These are phyloP conservation scores for Amanita molliuscula DNA, from an alignment of 768 basidiomycete species.

Conservation along the genomic window DNA sequence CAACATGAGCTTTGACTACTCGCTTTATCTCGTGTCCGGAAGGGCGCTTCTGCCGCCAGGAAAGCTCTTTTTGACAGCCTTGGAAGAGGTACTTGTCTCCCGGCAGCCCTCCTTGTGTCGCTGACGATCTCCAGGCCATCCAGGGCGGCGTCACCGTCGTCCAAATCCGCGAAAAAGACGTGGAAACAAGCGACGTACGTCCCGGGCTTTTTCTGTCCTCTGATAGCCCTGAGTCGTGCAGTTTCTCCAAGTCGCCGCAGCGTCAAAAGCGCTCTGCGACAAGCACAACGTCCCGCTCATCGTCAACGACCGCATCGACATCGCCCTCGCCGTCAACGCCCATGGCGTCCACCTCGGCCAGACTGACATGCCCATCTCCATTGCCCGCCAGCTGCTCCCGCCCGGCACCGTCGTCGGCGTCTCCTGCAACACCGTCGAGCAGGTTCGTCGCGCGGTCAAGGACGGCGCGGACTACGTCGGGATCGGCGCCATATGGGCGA, in stretches of 20 bases:
- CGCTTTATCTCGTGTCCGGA: slow-evolving; percentile 84
- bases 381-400: slow-evolving; percentile 63
- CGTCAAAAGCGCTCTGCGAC: slow-evolving; percentile 63
- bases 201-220: neutral
- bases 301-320: slow-evolving; percentile 83
- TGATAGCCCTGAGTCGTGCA: slow-evolving; percentile 16
- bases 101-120: neutral
- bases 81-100: slow-evolving; percentile 52
- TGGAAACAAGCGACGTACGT: slow-evolving; percentile 71
- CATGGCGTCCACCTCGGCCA: slow-evolving; percentile 88
- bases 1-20: slow-evolving; percentile 38
- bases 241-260: slow-evolving; percentile 69
- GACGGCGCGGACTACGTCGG: slow-evolving; percentile 80
- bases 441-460: slow-evolving; percentile 51
- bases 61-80: slow-evolving; percentile 57
- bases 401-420: slow-evolving; percentile 67
- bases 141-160: slow-evolving; percentile 85
- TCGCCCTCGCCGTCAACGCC: slow-evolving; percentile 68
- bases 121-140: slow-evolving; percentile 41
- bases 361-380: slow-evolving; percentile 64
- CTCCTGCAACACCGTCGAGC: slow-evolving; percentile 59
- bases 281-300: slow-evolving; percentile 73
- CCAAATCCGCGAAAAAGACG: slow-evolving; percentile 80
- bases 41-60: slow-evolving; percentile 64
- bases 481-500: slow-evolving; percentile 77